These are phyloP conservation scores for Coemansia reversa DNA, from an alignment of 192 early-diverging fungal species.

Conservation along the genomic window DNA sequence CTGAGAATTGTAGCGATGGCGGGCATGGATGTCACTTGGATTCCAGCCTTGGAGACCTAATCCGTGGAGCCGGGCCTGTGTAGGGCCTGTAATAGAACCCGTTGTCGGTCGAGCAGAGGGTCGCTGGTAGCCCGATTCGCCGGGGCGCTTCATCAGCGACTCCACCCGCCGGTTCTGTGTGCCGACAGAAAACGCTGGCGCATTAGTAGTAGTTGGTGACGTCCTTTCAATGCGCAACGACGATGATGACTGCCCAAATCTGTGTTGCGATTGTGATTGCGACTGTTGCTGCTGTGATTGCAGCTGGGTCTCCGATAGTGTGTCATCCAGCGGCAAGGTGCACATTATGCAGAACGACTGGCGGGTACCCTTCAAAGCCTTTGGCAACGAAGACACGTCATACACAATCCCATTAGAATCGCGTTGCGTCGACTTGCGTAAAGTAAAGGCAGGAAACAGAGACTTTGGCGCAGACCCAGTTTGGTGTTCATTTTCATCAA, in stretches of 20 bases:
- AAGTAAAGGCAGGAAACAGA: conserved; percentile 42
- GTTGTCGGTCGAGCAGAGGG: conserved; percentile 23
- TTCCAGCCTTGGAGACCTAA: conserved; percentile 42
- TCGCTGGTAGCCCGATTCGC: conserved; percentile 26
- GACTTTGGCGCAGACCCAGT: conserved; percentile 25
- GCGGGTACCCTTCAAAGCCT: conserved; percentile 47
- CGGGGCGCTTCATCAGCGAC: conserved; percentile 31
- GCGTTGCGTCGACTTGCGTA: conserved; percentile 19
- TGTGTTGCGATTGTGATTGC: conserved; percentile 1
- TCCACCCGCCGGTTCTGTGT: conserved; percentile 37
- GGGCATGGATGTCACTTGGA: conserved; percentile 17
- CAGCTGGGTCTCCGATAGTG: neutral
- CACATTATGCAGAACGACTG: conserved; percentile 57
- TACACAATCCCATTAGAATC: conserved; percentile 26
- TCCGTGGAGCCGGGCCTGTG: conserved; percentile 26
- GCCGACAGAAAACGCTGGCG: neutral
- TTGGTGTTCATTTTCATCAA: conserved; percentile 16
- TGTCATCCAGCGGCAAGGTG: conserved; percentile 30
- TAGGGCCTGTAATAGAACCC: conserved; percentile 8
- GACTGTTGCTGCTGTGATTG: neutral
- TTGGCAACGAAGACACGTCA: conserved; percentile 43
- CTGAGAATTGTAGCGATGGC: conserved; percentile 10
- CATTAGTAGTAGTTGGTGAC: conserved; percentile 1
- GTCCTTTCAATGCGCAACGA: conserved; percentile 7
- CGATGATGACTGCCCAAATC: neutral